Evolutionary conservation across 805 yeast species (phyloP), one percentile per base, ranked within the genome.

Genomic region (Candida nemodendra): DNA sequence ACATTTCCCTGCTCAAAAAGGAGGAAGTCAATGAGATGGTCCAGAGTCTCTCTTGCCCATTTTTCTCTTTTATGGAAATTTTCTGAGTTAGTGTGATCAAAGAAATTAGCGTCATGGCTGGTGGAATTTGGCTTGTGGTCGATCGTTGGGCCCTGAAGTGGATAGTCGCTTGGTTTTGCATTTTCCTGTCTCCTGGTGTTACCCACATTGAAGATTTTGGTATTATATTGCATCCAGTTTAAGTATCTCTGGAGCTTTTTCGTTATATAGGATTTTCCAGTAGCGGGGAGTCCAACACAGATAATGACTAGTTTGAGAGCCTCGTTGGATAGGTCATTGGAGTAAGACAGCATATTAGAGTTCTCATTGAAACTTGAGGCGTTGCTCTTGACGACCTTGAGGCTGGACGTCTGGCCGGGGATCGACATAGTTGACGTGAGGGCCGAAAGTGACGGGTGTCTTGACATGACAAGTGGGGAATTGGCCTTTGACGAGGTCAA

Each of bases 211-310:
- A 81, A 84, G 4, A 80, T 79, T 40, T 77, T 64, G 47, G 82
- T 77, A 45, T 74, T 75, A 49, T 78, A 80, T 54, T 79, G 83
- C 59, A 60, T 71, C 78, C 74, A 75, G 66, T 63, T 78, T 56
- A 65, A 71, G 66, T 69, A 84, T 51, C 81, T 61, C 18, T 79
- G 72, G 25, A 80, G 59, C 51, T 81, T 81, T 44, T 76, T 77
- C 22, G 89, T 79, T 36, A 83, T 74, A 44, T 85, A 80, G 2
- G 86, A 79, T 56, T 84, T 84, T 6, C 91, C 91, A 34, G 84
- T 65, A 1, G 91, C 91, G 1, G 91, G 91, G 23, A 84, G 64
- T 0, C 91, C 91, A 9, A 84, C 85, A 63, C 84, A 70, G 9
- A 84, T 79, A 38, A 84, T 74, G 15, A 83, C 81, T 56, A 81